Base-by-base conservation (phyloP, 441 rosid species). In the Adansonia madagascariensis region DNA sequence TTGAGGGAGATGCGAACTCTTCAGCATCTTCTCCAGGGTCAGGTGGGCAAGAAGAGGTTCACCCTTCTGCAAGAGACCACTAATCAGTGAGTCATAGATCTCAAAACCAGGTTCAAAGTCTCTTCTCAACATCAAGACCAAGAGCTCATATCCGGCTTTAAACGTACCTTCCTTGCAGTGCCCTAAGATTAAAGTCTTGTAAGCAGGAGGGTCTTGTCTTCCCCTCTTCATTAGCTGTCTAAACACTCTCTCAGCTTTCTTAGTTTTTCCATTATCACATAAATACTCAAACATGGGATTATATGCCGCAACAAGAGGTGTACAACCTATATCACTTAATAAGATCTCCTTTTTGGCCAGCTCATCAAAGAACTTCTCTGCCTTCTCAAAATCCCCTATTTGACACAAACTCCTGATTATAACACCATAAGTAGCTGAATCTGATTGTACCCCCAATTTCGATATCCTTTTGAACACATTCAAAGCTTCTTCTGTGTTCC, bases 191-290 rank as follows among this genome's bases (percentile, higher is more conserved):
- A 92, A 82, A 66, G 90, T 90, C 85, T 77, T 82, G 83, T 85
- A 94, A 75, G 90, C 85, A 71, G 85, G 74, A 76, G 96, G 97
- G 86, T 94, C 94, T 81, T 89, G 98, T 18, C 71, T 86, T 80
- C 98, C 98, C 79, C 90, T 86, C 80, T 86, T 92, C 92, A 92
- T 86, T 39, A 94, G 89, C 86, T 94, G 94, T 89, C 94, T 87
- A 77, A 91, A 91, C 57, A 86, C 86, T 66, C 74, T 82, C 74
- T 92, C 97, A 11, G 97, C 97, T 81, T 86, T 91, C 65, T 69
- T 73, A 27, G 94, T 87, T 82, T 90, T 88, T 75, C 97, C 95
- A 62, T 77, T 91, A 84, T 81, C 80, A 75, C 98, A 94, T 76
- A 94, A 78, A 77, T 87, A 87, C 76, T 90, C 88, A 63, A 91